Evolutionary conservation across 2,329 filamentous ascomycete species (phyloP).

Genomic region (Neurospora sp.): DNA sequence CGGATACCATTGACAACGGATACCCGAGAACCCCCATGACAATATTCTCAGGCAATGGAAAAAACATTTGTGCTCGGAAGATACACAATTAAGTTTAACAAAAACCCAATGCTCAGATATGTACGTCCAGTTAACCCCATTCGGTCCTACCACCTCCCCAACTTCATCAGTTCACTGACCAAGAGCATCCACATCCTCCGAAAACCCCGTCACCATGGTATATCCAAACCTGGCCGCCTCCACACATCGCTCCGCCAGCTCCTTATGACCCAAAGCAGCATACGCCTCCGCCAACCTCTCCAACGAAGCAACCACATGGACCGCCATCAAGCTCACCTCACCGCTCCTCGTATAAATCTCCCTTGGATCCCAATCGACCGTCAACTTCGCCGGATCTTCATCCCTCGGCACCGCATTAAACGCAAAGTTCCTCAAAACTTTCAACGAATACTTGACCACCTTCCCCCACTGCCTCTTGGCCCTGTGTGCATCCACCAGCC

Average conservation of each 20-base stretch:
- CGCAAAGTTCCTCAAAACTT: conserved; percentile 26
- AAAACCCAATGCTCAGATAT: not conserved
- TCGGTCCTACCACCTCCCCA: not conserved
- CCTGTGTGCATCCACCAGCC: conserved; percentile 23
- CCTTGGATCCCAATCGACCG: conserved; percentile 13
- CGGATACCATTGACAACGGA: not conserved
- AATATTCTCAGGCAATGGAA: too few species aligned
- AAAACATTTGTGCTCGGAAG: too few species aligned
- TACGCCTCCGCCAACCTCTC: conserved; percentile 22
- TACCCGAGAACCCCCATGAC: not conserved
- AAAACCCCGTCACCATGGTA: conserved; percentile 23
- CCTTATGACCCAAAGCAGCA: conserved; percentile 18
- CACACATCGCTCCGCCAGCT: conserved; percentile 18
- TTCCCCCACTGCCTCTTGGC: conserved; percentile 24
- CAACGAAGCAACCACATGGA: conserved; percentile 25
- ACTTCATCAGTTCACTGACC: conserved; percentile 21
- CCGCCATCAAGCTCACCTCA: conserved; percentile 21
- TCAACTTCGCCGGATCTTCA: conserved; percentile 6
- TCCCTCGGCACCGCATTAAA: conserved; percentile 16
- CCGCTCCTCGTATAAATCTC: conserved; percentile 17
- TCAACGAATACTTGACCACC: conserved; percentile 20
- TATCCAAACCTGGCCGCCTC: conserved; percentile 23
- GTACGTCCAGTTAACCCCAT: not conserved
- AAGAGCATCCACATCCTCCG: conserved; percentile 18
- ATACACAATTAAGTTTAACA: too few species aligned